These are phyloP conservation scores for Inosperma sp. DNA, from an alignment of 768 basidiomycete species.

Conservation along the genomic window DNA sequence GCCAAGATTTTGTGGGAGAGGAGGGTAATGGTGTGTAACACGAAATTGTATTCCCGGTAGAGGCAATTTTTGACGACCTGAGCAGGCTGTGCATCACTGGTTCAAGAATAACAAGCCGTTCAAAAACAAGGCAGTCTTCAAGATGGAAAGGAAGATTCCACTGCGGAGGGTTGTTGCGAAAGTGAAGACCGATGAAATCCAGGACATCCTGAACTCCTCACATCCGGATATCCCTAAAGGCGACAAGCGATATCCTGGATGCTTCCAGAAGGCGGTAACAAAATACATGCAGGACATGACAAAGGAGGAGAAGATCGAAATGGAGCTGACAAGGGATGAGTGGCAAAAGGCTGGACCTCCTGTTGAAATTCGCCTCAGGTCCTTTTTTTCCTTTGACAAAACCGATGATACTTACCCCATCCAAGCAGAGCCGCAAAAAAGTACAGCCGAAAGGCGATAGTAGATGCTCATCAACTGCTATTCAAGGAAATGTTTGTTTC, in stretches of 20 bases:
- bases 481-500: neutral
- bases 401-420: too few relatives aligned
- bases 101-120: neutral
- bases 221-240: neutral
- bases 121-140: neutral
- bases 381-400: too few relatives aligned
- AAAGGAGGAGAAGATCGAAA: neutral
- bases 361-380: neutral
- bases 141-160: neutral
- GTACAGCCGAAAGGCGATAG: neutral
- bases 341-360: neutral
- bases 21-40: neutral
- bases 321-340: neutral
- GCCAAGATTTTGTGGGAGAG: neutral
- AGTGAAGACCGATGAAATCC: neutral
- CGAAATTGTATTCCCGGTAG: too few relatives aligned
- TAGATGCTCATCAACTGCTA: neutral
- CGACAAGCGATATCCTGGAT: neutral
- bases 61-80: too few relatives aligned
- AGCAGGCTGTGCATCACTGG: neutral
- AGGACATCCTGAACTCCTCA: neutral
- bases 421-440: neutral
- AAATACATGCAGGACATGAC: fast-evolving
- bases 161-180: neutral
- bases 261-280: neutral